Conservation (phyloP, 768 basidiomycete genomes). For the Mycena chlorophos region DNA sequence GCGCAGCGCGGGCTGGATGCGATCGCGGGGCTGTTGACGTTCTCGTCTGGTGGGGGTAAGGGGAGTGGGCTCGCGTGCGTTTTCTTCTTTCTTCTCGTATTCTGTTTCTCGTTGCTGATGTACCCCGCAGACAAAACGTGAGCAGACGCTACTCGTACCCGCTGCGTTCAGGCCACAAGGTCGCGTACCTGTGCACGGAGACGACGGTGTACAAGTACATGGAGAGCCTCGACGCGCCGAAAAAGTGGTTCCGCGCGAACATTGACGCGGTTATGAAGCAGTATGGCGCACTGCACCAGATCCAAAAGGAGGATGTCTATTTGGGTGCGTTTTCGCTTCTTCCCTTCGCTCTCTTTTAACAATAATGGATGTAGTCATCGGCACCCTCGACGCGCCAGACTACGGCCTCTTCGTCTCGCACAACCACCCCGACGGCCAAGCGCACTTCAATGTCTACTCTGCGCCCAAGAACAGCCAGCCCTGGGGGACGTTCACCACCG, state of each 20-base stretch:
- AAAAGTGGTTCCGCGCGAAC: slow-evolving; percentile 73
- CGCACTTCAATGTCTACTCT: slow-evolving; percentile 56
- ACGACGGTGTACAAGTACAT: slow-evolving; percentile 69
- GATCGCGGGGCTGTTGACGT: slow-evolving; percentile 48
- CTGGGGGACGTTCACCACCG: slow-evolving; percentile 58
- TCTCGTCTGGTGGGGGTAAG: slow-evolving; percentile 32
- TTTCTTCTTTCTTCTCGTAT: not conserved
- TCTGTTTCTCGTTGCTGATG: not conserved
- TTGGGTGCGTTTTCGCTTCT: slow-evolving; percentile 38
- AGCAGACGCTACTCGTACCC: slow-evolving; percentile 59
- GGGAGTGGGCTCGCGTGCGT: slow-evolving; percentile 43
- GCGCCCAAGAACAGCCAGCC: slow-evolving; percentile 42
- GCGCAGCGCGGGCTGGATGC: slow-evolving; percentile 60
- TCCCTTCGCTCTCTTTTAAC: not conserved
- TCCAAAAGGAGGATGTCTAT: slow-evolving; percentile 61
- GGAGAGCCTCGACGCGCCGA: slow-evolving; percentile 60
- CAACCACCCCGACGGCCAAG: slow-evolving; percentile 47
- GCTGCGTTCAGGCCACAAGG: slow-evolving; percentile 62
- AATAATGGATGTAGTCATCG: slow-evolving; percentile 48
- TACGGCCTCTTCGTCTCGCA: slow-evolving; percentile 79
- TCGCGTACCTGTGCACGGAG: slow-evolving; percentile 69
- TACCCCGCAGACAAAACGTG: slow-evolving; percentile 39
- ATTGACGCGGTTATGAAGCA: slow-evolving; percentile 60
- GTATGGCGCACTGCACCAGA: slow-evolving; percentile 48
- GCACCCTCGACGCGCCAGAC: slow-evolving; percentile 66